Conservation (phyloP, 2,329 filamentous ascomycete genomes). For the Aquanectria penicillioides region DNA sequence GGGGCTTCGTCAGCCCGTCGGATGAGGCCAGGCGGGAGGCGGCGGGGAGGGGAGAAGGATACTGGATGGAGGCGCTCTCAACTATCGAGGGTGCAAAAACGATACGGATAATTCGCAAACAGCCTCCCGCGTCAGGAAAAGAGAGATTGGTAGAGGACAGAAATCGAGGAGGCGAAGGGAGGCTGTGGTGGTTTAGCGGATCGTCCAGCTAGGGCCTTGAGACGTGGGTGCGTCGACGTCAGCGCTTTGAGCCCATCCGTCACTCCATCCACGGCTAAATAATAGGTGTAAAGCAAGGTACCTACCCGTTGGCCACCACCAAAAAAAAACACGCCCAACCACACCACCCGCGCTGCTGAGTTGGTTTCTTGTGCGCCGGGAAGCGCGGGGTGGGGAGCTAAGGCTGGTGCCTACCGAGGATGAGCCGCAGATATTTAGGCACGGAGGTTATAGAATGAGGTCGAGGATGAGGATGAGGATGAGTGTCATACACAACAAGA, state of each 20-base stretch:
- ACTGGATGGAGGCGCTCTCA: constrained; percentile 25
- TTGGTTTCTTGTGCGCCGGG: constrained; percentile 10
- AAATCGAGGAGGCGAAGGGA: constrained; percentile 35
- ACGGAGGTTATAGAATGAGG: no score
- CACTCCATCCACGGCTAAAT: constrained; percentile 31
- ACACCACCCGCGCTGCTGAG: constrained; percentile 4
- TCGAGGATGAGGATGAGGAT: no score
- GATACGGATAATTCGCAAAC: constrained; percentile 19
- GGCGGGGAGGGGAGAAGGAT: constrained; percentile 35
- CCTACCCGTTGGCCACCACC: not conserved
- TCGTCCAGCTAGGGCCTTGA: constrained; percentile 42
- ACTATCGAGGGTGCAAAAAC: constrained; percentile 32
- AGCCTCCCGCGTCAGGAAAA: constrained; percentile 24
- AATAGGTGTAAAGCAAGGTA: constrained; percentile 9
- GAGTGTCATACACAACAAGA: no score
- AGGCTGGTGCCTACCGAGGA: constrained; percentile 31
- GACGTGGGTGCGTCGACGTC: constrained; percentile 57
- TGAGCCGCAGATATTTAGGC: constrained; percentile 23
- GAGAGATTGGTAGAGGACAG: constrained; percentile 33
- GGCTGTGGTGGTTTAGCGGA: constrained; percentile 47
- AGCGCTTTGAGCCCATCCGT: constrained; percentile 50
- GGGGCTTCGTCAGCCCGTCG: constrained; percentile 44
- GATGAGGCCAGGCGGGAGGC: constrained; percentile 33
- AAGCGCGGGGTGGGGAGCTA: constrained; percentile 9
- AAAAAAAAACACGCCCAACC: not conserved